Base-by-base conservation (phyloP, 306 rosid species). In the Vigna nakashimae region DNA sequence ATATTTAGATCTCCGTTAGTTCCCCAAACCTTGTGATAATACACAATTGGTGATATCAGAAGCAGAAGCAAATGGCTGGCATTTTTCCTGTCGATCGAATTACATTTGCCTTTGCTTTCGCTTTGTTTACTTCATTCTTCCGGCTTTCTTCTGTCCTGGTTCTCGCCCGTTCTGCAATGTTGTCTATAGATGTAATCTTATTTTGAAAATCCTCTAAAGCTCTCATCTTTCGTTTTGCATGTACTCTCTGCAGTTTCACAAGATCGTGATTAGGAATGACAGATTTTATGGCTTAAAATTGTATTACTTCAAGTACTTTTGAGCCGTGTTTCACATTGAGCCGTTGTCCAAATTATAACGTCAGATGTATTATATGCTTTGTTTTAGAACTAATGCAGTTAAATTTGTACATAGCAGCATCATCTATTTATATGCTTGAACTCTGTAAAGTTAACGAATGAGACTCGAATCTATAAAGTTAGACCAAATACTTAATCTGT, bases 41-140 rank as follows among this genome's bases (percentile, higher is more conserved):
- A 66, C 43, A 71, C 45, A 26, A 69, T 34, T 46, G 63, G 52
- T 65, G 18, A 68, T 79, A 67, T 90, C 75, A 95, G 84, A 85
- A 85, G 89, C 97, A 95, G 84, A 38, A 82, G 56, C 83, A 88
- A 64, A 72, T 64, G 12, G 42, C 65, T 56, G 94, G 92, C 43
- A 76, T 32, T 73, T 83, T 80, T 64, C 97, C 97, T 69, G 91
- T 89, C 82, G 59, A 78, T 86, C 90, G 85, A 36, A 91, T 68
- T 82, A 2, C 62, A 59, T 85, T 66, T 51, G 96, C 91, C 87
- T 85, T 96, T 49, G 84, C 87, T 45, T 40, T 84, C 26, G 80
- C 87, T 78, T 86, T 89, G 11, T 51, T 26, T 74, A 79, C 85
- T 34, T 91, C 93, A 0, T 65, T 83, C 46, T 18, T 90, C 48